Conservation (phyloP, 257 asterid genomes). For the Anisodus acutangulus region DNA sequence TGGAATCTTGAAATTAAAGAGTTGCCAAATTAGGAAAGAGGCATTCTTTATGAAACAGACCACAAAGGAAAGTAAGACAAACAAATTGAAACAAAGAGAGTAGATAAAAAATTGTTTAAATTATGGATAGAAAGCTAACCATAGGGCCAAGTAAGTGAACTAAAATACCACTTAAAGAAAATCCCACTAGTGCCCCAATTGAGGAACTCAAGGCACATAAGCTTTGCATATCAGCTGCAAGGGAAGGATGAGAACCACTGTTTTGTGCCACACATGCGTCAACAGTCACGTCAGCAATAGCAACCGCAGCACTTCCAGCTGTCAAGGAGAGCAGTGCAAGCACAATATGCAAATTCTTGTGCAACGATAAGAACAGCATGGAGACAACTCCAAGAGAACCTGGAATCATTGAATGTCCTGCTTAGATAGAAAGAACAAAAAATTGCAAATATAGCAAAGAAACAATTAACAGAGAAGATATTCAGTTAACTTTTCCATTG, state of each 20-base stretch:
- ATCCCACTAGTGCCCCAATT: constrained; percentile 82
- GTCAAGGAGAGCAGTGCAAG: constrained; percentile 74
- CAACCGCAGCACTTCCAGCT: constrained; percentile 93
- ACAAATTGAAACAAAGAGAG: no score
- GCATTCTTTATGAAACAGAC: no score
- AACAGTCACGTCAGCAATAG: constrained; percentile 94
- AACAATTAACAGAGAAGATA: not conserved
- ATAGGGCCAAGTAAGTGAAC: constrained; percentile 87
- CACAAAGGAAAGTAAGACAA: no score
- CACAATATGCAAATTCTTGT: constrained; percentile 68
- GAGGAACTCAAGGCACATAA: constrained; percentile 89
- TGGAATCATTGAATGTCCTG: constrained; percentile 34
- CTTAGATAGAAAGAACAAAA: not conserved
- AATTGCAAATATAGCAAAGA: not conserved
- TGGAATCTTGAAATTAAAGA: no score
- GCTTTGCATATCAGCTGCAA: constrained; percentile 96
- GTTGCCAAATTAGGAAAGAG: no score
- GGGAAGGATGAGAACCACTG: constrained; percentile 72
- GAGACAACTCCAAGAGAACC: constrained; percentile 77
- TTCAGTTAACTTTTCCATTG: not conserved
- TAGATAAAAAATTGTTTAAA: constrained; percentile 11
- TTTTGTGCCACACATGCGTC: constrained; percentile 97
- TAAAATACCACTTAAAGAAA: constrained; percentile 76
- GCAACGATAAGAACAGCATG: constrained; percentile 78
- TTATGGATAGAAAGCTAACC: constrained; percentile 51